A percentile compares a stretch with the other conserved stretches of the same genome.
These are phyloP conservation scores for Ilyonectria mors-panacis DNA, from an alignment of 2,329 filamentous ascomycete species.

Conservation along the genomic window DNA sequence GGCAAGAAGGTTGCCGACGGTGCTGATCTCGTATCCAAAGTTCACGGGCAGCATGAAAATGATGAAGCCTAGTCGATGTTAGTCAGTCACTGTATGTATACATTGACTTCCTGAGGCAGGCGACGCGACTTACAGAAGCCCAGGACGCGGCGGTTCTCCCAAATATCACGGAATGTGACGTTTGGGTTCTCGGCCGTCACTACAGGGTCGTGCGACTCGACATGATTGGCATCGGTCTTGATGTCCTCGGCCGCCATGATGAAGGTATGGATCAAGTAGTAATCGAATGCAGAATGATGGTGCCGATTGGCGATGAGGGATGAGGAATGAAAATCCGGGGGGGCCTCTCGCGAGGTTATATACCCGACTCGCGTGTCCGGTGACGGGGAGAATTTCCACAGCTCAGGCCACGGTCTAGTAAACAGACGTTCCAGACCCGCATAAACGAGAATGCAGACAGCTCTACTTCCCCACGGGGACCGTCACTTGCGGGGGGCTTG, in stretches of 20 bases:
- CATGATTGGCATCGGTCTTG: conserved; percentile 30
- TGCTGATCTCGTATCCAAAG: conserved; percentile 49
- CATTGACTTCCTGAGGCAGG: rapidly evolving
- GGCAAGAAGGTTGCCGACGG: conserved; percentile 50
- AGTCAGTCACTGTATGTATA: background rate
- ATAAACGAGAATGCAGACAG: background rate
- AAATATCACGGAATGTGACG: conserved; percentile 34
- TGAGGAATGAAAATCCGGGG: background rate
- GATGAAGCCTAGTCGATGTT: conserved; percentile 39
- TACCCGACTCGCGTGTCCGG: conserved; percentile 1
- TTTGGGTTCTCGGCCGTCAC: conserved; percentile 12
- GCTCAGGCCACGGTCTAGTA: conserved; percentile 15
- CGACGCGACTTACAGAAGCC: conserved; percentile 32
- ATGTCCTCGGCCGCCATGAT: conserved; percentile 28
- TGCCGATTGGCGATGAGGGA: background rate
- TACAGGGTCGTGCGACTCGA: conserved; percentile 25
- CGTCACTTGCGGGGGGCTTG: background rate
- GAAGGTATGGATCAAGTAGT: background rate
- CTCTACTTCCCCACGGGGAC: conserved; percentile 25
- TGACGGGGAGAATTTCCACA: conserved; percentile 15
- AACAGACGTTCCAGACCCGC: conserved; percentile 7
- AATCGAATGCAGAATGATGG: background rate
- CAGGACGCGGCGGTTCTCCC: conserved; percentile 38
- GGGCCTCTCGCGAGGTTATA: background rate
- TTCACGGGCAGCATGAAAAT: conserved; percentile 50